Conservation (phyloP, 2,329 filamentous ascomycete species). For the Dothideomycetes sp. region DNA sequence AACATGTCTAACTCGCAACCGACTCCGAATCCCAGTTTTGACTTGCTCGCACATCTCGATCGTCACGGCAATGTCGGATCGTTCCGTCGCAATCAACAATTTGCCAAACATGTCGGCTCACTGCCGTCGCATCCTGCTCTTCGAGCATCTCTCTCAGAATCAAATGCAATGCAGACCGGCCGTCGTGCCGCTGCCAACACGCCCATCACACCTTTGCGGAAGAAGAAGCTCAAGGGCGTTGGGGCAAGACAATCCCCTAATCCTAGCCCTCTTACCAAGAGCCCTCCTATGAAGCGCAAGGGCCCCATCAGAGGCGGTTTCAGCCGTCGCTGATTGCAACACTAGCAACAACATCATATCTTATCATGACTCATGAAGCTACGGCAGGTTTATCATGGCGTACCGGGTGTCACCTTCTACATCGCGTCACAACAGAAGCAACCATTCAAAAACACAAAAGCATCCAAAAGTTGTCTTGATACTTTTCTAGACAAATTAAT, state of each 20-base stretch:
- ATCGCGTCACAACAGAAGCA: constrained; percentile 4
- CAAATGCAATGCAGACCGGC: constrained; percentile 54
- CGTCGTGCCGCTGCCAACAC: constrained; percentile 56
- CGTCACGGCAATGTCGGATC: constrained; percentile 57
- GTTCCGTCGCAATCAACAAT: constrained; percentile 55
- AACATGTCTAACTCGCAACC: constrained; percentile 16
- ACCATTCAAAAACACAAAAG: neutral
- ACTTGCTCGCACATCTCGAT: constrained; percentile 58
- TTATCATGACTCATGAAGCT: constrained; percentile 12
- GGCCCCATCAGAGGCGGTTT: constrained; percentile 11
- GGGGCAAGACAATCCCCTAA: constrained; percentile 11
- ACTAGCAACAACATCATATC: constrained; percentile 6
- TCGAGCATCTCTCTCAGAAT: constrained; percentile 54
- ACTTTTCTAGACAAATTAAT: neutral
- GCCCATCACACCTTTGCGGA: constrained; percentile 59
- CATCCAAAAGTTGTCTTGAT: constrained; percentile 5
- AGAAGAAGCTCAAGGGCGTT: constrained; percentile 25
- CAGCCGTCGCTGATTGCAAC: constrained; percentile 3
- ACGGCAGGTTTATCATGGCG: constrained; percentile 7
- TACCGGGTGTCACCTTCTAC: constrained; percentile 4
- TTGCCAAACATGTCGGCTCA: constrained; percentile 40
- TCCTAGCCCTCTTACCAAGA: constrained; percentile 11
- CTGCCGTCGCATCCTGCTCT: constrained; percentile 53
- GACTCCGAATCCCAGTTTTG: constrained; percentile 8
- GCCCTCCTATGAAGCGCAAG: constrained; percentile 10